phyloP scores from a whole-genome alignment of 164 flowering plant genomes.

The Warburgia ugandensis region DNA sequence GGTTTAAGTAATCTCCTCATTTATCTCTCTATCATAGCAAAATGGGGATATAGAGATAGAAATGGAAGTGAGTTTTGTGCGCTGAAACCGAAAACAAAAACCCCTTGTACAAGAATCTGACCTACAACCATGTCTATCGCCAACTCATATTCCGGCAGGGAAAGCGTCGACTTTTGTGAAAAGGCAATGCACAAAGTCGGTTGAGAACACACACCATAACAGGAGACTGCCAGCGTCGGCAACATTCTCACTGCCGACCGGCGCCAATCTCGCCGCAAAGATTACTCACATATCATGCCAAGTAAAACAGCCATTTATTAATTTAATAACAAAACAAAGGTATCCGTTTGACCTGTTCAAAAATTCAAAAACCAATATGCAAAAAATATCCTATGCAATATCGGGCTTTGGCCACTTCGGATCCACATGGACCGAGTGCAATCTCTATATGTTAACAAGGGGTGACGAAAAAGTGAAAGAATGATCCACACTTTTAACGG shows the following conservation, averaged over 20 bases:
- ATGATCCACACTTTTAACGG: neutral
- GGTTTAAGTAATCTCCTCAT: no score
- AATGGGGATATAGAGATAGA: neutral
- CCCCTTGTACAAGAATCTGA: no score
- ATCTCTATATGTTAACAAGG: neutral
- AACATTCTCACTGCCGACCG: conserved; percentile 4
- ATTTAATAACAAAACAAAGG: neutral
- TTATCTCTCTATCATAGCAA: no score
- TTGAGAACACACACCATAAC: neutral
- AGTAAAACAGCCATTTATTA: neutral
- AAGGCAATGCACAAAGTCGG: conserved; percentile 1
- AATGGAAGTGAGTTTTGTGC: neutral
- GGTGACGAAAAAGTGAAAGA: neutral
- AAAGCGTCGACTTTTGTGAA: neutral
- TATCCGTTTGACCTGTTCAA: neutral
- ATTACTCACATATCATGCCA: neutral
- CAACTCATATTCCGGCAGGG: neutral
- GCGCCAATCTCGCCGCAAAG: conserved; percentile 3
- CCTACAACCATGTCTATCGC: neutral
- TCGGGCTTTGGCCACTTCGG: neutral
- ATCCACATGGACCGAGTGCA: conserved; percentile 10
- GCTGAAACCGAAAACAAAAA: neutral
- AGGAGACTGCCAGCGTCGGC: conserved; percentile 10
- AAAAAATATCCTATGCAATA: neutral
- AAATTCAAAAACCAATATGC: neutral